Conservation (phyloP, 768 basidiomycete genomes). For the Tephrocybe sp. region DNA sequence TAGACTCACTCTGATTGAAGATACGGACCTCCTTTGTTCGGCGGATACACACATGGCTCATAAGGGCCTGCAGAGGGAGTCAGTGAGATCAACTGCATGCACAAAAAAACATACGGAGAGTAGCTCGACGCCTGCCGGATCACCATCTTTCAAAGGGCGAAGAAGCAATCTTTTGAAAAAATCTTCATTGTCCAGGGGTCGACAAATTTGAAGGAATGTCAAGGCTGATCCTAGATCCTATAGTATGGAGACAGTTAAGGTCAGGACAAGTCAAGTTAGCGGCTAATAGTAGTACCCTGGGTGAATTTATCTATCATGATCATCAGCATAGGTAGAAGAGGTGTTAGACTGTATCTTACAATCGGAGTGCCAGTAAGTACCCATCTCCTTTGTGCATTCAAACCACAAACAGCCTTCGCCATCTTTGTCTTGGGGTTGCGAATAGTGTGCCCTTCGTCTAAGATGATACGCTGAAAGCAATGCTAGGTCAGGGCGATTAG, state of each 20-base stretch:
- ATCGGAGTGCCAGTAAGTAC: slow-evolving; percentile 86
- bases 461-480: slow-evolving; percentile 57
- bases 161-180: slow-evolving; percentile 78
- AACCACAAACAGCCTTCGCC: slow-evolving; percentile 60
- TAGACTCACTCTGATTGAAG: neutral
- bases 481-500: neutral
- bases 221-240: slow-evolving; percentile 87
- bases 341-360: slow-evolving; percentile 40
- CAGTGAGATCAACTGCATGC: slow-evolving; percentile 7
- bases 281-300: slow-evolving; percentile 40
- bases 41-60: slow-evolving; percentile 76
- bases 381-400: slow-evolving; percentile 76
- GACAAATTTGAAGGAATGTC: slow-evolving; percentile 82
- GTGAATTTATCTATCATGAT: slow-evolving; percentile 67
- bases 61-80: slow-evolving; percentile 50
- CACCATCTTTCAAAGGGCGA: slow-evolving; percentile 72
- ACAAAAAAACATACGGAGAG: slow-evolving; percentile 49
- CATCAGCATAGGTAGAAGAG: slow-evolving; percentile 1
- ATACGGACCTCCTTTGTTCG: slow-evolving; percentile 74
- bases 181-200: slow-evolving; percentile 78
- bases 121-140: slow-evolving; percentile 65
- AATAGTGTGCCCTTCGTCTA: slow-evolving; percentile 89
- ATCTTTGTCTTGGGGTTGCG: slow-evolving; percentile 88
- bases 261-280: neutral
- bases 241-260: slow-evolving; percentile 22